A percentile compares a stretch with the other conserved stretches of the same genome.
phyloP scores from a whole-genome alignment of 1,284 basidiomycete genomes.

The Xerocomus amazonicus region DNA sequence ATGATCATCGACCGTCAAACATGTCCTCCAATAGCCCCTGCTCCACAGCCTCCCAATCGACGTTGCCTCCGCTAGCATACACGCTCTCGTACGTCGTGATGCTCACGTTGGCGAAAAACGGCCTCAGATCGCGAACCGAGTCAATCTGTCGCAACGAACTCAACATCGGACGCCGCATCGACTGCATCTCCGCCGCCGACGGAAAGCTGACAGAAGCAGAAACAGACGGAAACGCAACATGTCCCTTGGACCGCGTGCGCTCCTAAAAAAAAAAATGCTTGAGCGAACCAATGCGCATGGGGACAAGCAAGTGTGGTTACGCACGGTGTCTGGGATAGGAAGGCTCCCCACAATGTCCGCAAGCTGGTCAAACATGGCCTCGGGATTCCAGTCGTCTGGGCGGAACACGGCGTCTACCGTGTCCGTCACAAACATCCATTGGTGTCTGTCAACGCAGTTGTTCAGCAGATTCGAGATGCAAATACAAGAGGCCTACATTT shows the following conservation, averaged over 20 bases:
- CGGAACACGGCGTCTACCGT: constrained; percentile 94
- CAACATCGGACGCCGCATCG: constrained; percentile 73
- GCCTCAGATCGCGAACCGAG: constrained; percentile 75
- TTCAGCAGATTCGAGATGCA: constrained; percentile 8
- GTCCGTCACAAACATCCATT: constrained; percentile 99
- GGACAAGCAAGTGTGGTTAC: neutral
- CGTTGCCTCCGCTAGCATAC: constrained; percentile 70
- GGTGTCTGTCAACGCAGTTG: constrained; percentile 58
- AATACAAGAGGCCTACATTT: constrained; percentile 63
- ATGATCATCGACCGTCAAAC: constrained; percentile 65
- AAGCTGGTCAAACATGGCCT: constrained; percentile 87
- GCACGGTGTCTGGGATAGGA: constrained; percentile 40
- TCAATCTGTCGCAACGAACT: constrained; percentile 65
- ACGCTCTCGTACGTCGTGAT: constrained; percentile 87
- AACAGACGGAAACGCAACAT: constrained; percentile 16
- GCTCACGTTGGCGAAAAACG: constrained; percentile 88
- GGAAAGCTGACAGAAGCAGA: constrained; percentile 29
- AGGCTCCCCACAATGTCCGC: constrained; percentile 76
- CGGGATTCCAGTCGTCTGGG: constrained; percentile 78
- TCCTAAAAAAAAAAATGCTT: constrained; percentile 14
- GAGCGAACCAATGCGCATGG: neutral
- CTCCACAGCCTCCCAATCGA: constrained; percentile 90
- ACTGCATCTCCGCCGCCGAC: constrained; percentile 30
- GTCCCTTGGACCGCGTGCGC: constrained; percentile 26
- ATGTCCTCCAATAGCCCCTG: constrained; percentile 77